Conservation (phyloP, 306 rosid species). For the Echinosophora koreensis region DNA sequence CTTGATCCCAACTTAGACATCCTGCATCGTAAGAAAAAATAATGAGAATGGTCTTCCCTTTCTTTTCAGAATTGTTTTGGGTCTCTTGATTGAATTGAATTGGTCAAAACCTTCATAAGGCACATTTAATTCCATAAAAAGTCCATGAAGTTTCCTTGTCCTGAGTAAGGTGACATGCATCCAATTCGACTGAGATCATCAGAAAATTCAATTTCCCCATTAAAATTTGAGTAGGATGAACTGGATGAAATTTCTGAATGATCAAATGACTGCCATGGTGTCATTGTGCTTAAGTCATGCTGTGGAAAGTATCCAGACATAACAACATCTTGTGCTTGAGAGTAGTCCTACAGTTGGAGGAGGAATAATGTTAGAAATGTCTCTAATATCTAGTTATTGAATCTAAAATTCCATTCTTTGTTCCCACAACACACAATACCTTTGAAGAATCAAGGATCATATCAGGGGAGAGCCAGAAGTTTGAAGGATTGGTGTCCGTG, state of each 20-base stretch:
- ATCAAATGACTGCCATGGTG: constrained; percentile 66
- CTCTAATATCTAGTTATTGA: neutral
- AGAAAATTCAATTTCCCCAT: constrained; percentile 55
- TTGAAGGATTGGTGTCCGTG: constrained; percentile 57
- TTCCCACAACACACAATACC: constrained; percentile 51
- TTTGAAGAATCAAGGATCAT: constrained; percentile 88
- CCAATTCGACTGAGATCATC: constrained; percentile 57
- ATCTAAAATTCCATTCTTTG: constrained; percentile 5
- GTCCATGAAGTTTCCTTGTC: constrained; percentile 61
- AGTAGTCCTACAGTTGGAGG: constrained; percentile 66
- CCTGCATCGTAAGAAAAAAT: constrained; percentile 36
- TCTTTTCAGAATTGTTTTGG: constrained; percentile 59
- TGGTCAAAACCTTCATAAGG: constrained; percentile 64
- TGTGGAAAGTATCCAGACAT: constrained; percentile 59
- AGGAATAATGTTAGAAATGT: constrained; percentile 33
- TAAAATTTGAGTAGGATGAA: constrained; percentile 79
- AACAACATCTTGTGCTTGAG: constrained; percentile 60
- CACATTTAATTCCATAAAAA: constrained; percentile 49
- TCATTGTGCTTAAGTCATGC: constrained; percentile 51
- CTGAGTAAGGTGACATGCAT: constrained; percentile 61
- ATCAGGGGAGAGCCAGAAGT: constrained; percentile 79
- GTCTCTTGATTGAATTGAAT: constrained; percentile 49
- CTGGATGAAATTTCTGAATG: constrained; percentile 65
- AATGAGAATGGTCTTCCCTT: constrained; percentile 36
- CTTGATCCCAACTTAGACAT: constrained; percentile 44